These are phyloP conservation scores for Aspergillus quadricinctus DNA, from an alignment of 2,329 filamentous ascomycete species.

Conservation along the genomic window DNA sequence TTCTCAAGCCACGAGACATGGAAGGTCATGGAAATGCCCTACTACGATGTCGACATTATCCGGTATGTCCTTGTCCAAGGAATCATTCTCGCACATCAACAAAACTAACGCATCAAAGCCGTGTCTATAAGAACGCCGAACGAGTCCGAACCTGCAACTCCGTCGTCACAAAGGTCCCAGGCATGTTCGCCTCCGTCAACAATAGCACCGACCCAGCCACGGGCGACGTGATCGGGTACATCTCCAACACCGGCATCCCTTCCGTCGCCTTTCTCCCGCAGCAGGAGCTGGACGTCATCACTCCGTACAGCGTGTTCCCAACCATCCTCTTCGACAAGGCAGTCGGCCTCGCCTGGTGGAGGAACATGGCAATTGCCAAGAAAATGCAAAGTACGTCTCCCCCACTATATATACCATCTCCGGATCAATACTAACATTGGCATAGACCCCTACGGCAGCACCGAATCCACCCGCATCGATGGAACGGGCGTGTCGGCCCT, in stretches of 20 bases:
- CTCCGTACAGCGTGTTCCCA: constrained; percentile 40
- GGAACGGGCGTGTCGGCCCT: constrained; percentile 38
- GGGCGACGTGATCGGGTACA: constrained; percentile 38
- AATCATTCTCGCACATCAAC: not conserved
- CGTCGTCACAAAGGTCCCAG: constrained; percentile 33
- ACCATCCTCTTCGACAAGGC: constrained; percentile 36
- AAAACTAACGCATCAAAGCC: not conserved
- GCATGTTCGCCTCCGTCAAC: constrained; percentile 43
- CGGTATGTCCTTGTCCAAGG: constrained; percentile 24
- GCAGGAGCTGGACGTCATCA: constrained; percentile 41
- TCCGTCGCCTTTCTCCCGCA: constrained; percentile 39
- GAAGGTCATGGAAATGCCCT: constrained; percentile 43
- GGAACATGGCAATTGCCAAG: constrained; percentile 39
- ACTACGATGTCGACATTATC: constrained; percentile 40
- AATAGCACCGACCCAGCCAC: constrained; percentile 38
- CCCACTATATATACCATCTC: not conserved
- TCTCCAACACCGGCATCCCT: constrained; percentile 41
- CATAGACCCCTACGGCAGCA: constrained; percentile 36
- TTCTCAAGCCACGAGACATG: constrained; percentile 42
- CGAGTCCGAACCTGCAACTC: not conserved
- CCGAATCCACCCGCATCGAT: constrained; percentile 39
- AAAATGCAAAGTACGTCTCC: constrained; percentile 27
- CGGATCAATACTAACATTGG: not conserved
- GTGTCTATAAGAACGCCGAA: not conserved
- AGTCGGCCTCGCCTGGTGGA: constrained; percentile 43